Percentiles rank a stretch among this genome's conserved stretches.
Conservation (phyloP, 208 protist species). For the Acanthamoeba quina region DNA sequence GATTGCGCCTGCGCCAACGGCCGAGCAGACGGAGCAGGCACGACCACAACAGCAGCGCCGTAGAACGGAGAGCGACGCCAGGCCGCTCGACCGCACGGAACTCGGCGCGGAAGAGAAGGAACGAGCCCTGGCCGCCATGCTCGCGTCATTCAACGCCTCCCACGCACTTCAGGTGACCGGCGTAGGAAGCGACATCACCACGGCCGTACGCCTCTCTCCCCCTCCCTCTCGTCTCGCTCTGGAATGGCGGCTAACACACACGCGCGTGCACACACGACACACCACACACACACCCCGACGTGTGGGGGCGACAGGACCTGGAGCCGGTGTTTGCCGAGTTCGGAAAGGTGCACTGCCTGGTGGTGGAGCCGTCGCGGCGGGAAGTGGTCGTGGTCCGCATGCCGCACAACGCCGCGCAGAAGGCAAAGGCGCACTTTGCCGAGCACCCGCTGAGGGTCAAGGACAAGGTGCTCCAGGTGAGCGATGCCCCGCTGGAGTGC, state of each 20-base stretch:
- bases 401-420: background rate
- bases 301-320: background rate
- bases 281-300: background rate
- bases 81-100: background rate
- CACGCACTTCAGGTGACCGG: background rate
- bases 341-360: background rate
- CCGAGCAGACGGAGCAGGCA: background rate
- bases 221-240: background rate
- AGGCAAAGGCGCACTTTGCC: conserved; percentile 22
- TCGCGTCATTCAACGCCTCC: background rate
- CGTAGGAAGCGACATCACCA: background rate
- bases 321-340: background rate
- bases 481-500: background rate
- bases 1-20: too few relatives aligned
- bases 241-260: background rate
- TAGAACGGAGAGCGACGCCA: background rate
- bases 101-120: conserved; percentile 1
- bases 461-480: background rate
- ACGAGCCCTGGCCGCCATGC: conserved; percentile 3
- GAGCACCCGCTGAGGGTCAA: background rate
- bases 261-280: too few relatives aligned
- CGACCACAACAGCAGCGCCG: background rate
- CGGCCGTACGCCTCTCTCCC: background rate
- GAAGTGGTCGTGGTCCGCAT: background rate
- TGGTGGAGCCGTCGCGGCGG: conserved; percentile 19